These are phyloP conservation scores for Globomyces pollinis-pini DNA, from an alignment of 192 early-diverging fungal species.

Conservation along the genomic window DNA sequence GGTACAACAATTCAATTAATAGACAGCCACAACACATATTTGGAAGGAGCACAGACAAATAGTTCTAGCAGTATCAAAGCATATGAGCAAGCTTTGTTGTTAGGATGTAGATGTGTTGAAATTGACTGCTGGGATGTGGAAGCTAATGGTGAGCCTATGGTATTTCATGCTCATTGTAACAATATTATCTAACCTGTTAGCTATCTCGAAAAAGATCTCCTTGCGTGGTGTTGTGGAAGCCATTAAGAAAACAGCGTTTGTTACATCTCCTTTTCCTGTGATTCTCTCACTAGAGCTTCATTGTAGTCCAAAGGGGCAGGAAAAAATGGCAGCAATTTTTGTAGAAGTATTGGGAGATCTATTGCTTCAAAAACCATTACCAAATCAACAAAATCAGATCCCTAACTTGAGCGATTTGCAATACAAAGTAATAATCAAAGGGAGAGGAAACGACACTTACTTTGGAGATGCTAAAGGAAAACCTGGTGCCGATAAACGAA, in stretches of 20 bases:
- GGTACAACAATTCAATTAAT: too few species aligned
- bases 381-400: too few species aligned
- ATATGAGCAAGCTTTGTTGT: conserved; percentile 38
- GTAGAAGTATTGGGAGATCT: conserved; percentile 45
- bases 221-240: conserved; percentile 64
- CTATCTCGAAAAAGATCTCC: conserved; percentile 62
- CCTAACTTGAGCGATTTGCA: conserved; percentile 60
- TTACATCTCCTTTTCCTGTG: conserved; percentile 61
- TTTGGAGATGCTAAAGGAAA: too few species aligned
- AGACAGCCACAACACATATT: conserved; percentile 18
- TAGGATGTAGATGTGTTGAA: conserved; percentile 71
- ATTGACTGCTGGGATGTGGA: conserved; percentile 71
- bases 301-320: conserved; percentile 57
- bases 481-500: conserved; percentile 16
- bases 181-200: too few species aligned
- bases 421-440: conserved; percentile 63
- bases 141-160: conserved; percentile 58
- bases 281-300: conserved; percentile 68
- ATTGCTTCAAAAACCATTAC: conserved; percentile 53
- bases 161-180: conserved; percentile 65
- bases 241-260: conserved; percentile 65
- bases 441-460: too few species aligned
- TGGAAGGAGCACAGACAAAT: conserved; percentile 11
- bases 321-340: conserved; percentile 56
- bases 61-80: neutral